Base-by-base conservation (phyloP, 441 rosid species). In the Adansonia grandidieri region DNA sequence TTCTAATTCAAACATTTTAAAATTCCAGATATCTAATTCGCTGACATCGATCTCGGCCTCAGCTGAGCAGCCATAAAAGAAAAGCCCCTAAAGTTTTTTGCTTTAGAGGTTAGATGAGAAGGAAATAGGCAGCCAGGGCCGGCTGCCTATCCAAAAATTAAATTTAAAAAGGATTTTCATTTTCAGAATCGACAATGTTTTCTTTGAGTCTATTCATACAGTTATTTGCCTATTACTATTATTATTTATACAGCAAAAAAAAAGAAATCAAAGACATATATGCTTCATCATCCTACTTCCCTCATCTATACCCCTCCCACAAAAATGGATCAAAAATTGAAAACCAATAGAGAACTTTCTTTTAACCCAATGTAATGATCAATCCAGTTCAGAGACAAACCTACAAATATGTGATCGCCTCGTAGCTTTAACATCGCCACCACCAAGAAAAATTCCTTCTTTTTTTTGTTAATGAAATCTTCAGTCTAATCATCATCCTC, bases 401-500 rank as follows among this genome's bases (percentile, higher is more conserved):
- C 84, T 74, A 78, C 77, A 73, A 40, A 74, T 28, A 57, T 37
- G n/a, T 20, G 13, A 73, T 67, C 75, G 74, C 67, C 79, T 51
- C 80, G 5, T 37, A 5, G 40, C 40, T 37, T 4, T 37, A 37
- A 37, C 4, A 37, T 37, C 40, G 40, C 40, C 40, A 4, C 40
- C 40, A 37, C 40, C 40, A 37, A 37, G 5, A 37, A 37, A 37
- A 37, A 37, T 37, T 37, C 40, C 40, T 37, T 28, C 32, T 28
- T 28, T 28, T 28, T 28, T 28, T 28, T 28, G 28, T 24, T 24
- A 24, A 22, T 60, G 71, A 77, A 63, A 62, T 71, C 77, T 63
- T 68, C 79, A 73, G 56, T 70, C 91, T 94, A 93, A 67, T 94
- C 97, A 65, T 93, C 97, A 66, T 95, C 98, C 78, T 94, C 98